Evolutionary conservation across 371 early-diverging fungal species (phyloP).

Genomic region (Actinomortierella ambigua): DNA sequence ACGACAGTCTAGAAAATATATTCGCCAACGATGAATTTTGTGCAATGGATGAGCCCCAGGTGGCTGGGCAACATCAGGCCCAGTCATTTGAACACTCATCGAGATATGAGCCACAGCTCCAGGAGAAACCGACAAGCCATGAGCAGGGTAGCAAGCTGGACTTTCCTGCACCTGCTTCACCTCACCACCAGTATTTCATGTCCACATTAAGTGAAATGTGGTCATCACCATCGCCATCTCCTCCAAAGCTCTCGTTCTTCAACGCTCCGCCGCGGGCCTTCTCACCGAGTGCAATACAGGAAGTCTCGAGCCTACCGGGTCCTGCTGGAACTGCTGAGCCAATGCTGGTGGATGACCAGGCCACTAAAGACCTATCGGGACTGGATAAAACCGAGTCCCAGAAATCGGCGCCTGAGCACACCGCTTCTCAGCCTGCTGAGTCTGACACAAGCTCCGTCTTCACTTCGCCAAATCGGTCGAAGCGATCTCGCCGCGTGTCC

Average conservation of each 20-base stretch:
- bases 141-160: constrained; percentile 1
- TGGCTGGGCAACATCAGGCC: neutral
- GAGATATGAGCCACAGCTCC: neutral
- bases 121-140: neutral
- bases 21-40: too few relatives aligned
- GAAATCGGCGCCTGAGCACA: too few relatives aligned
- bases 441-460: too few relatives aligned
- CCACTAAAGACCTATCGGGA: too few relatives aligned
- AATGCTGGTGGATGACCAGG: too few relatives aligned
- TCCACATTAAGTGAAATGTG: constrained; percentile 37
- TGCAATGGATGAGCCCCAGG: too few relatives aligned
- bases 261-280: constrained; percentile 29
- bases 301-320: too few relatives aligned
- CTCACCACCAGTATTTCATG: constrained; percentile 29
- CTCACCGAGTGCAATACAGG: constrained; percentile 14
- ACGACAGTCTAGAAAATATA: neutral
- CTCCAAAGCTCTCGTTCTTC: constrained; percentile 13
- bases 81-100: neutral
- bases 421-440: too few relatives aligned
- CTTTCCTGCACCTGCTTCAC: constrained; percentile 33
- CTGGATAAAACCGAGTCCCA: too few relatives aligned
- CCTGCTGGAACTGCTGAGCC: too few relatives aligned
- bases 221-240: constrained; percentile 40
- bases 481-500: too few relatives aligned
- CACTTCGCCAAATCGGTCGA: too few relatives aligned